Evolutionary conservation across 2,329 filamentous ascomycete genomes (phyloP).

Genomic region (Endoconidiophora polonica): DNA sequence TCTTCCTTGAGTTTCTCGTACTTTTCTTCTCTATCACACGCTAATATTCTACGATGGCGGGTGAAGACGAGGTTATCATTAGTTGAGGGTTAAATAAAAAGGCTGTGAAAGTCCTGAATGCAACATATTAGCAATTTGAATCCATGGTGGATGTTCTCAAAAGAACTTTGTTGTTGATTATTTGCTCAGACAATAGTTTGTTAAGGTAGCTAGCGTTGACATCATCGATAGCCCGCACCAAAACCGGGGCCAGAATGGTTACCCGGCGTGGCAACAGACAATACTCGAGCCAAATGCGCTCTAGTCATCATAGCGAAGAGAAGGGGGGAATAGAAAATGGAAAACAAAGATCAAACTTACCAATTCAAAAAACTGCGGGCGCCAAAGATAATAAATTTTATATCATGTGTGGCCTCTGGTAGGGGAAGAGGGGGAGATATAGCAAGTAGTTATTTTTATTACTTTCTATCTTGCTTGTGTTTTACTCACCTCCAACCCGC

Average conservation of each 20-base stretch:
- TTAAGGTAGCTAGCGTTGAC: slow-evolving; percentile 96
- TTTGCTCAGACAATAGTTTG: slow-evolving; percentile 61
- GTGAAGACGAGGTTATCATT: background rate
- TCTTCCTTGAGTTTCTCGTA: slow-evolving; percentile 66
- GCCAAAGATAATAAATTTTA: background rate
- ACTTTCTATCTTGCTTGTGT: too few relatives aligned
- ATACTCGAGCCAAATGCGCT: slow-evolving; percentile 99
- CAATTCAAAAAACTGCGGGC: slow-evolving; percentile 17
- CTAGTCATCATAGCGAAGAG: slow-evolving; percentile 77
- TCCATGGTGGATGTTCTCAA: background rate
- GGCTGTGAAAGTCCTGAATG: slow-evolving; percentile 2
- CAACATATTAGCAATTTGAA: slow-evolving; percentile 7
- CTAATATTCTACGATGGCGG: slow-evolving; percentile 54
- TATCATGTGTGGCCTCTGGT: background rate
- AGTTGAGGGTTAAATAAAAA: background rate
- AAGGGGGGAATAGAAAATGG: background rate
- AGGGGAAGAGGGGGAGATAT: slow-evolving; percentile 9
- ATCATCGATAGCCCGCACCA: slow-evolving; percentile 72
- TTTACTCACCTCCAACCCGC: slow-evolving; percentile 83
- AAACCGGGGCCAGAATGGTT: slow-evolving; percentile 59
- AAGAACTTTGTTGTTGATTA: background rate
- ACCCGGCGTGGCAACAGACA: slow-evolving; percentile 42
- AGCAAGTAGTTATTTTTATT: background rate
- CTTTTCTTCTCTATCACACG: slow-evolving; percentile 83
- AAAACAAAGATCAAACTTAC: slow-evolving; percentile 21